Evolutionary conservation across 306 rosid species (phyloP), one percentile per base, ranked within the genome.

Genomic region (Senna siamea): DNA sequence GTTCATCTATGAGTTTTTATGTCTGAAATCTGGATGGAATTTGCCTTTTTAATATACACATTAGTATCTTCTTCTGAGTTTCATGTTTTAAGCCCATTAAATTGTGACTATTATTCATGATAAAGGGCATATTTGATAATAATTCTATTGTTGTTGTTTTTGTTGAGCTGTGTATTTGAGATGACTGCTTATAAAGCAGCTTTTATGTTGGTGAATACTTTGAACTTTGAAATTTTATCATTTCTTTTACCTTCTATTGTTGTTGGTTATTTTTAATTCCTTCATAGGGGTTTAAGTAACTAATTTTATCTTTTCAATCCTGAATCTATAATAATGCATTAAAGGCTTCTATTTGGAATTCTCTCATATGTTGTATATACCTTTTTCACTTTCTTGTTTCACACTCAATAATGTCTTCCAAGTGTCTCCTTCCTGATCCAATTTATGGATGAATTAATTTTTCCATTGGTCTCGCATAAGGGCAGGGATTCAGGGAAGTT

Each of bases 21-120:
- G 72, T 26, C 40, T 28, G 62, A 18, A 76, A 30, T 72, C 4
- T 23, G 53, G 1, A 44, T 72, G 11, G 54, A 72, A 52, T 60
- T 72, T 61, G 41, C 37, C 34, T 70, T 81, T 32, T 48, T 32
- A 34, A 43, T 67, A 18, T 1, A 35, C 9, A 40, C 22, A n/a
- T 13, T 8, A 11, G 2, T 70, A 43, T 60, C 50, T 60, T 37
- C 9, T 18, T 68, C 4, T 48, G 38, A 3, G 41, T 79, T 61
- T 54, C 41, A 17, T 61, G 72, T 17, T 60, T 67, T 38, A 6
- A 14, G 68, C 14, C 13, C 30, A 1, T 30, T 37, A 57, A 55
- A 5, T 30, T 56, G 15, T 51, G 17, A 56, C 66, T 56, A 26
- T 53, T 61, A 62, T 26, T 43, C 59, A 0, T 7, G 11, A 10